Base-by-base conservation (phyloP, 495 filamentous ascomycete species). In the Trichoderma asperelloides region DNA sequence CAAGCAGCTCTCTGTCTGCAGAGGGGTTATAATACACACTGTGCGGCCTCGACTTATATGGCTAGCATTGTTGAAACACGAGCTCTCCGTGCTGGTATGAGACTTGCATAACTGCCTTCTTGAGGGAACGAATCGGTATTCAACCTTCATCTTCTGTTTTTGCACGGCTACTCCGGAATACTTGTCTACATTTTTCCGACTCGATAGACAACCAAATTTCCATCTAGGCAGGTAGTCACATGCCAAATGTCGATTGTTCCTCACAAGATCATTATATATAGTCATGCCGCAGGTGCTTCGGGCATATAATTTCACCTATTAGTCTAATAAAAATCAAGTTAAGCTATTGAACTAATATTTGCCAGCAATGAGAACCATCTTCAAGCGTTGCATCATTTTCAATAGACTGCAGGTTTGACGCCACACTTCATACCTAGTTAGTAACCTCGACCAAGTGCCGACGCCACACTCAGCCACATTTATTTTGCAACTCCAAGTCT, bases 391-490 rank as follows among this genome's bases (percentile, higher is more conserved):
- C 30, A 33, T 33, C 6, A 6, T 33, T 33, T 33, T 6, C 30
- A 2, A 33, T n/a, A 33, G 6, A 33, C 30, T 33, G 30, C 6
- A 33, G 30, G 2, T 33, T 33, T 33, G 30, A 43, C 41, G 9
- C 15, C 41, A 43, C 41, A 43, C 9, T 43, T 43, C 41, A 2
- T 8, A 43, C 41, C 30, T 2, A 33, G 2, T 33, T 33, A 33
- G 30, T 33, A 33, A 33, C 30, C 41, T 43, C 1, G 41, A 43
- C 9, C 41, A 43, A 12, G 11, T 21, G 2, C 45, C 12, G n/a
- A 28, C 51, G 51, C 51, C 51, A 60, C 51, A 60, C 51, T 27
- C 51, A 60, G 51, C 51, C 51, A 60, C 51, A 60, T 5, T 23
- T 6, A 60, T 27, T 60, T 27, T 60, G 51, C 51, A 60, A 60